These are phyloP conservation scores for Verticillium longisporum DNA, from an alignment of 2,329 filamentous ascomycete species.

Conservation along the genomic window DNA sequence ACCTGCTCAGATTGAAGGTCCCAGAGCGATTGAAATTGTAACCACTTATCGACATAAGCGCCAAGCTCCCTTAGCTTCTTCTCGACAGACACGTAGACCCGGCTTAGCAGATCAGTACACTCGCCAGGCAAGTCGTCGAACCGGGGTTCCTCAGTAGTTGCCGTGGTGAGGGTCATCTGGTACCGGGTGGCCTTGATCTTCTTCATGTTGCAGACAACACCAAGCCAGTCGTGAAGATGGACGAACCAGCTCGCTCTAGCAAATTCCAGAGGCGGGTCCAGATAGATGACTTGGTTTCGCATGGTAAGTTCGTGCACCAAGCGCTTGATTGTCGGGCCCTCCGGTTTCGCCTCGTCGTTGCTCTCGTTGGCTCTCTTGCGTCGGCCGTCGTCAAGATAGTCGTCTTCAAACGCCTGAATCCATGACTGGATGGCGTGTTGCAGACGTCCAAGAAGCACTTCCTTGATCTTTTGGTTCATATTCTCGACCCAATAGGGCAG, in stretches of 20 bases:
- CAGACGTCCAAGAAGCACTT: constrained; percentile 73
- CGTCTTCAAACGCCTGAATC: constrained; percentile 77
- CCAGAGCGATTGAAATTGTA: constrained; percentile 98
- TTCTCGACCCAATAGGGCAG: constrained; percentile 82
- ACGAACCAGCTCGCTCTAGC: constrained; percentile 90
- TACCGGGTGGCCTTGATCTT: constrained; percentile 95
- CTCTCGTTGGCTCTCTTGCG: constrained; percentile 40
- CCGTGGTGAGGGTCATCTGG: constrained; percentile 74
- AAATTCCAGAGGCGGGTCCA: constrained; percentile 88
- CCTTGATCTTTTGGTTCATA: constrained; percentile 80
- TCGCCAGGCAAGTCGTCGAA: constrained; percentile 81
- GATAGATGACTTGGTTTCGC: constrained; percentile 95
- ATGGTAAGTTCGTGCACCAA: constrained; percentile 91
- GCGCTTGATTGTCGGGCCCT: constrained; percentile 60
- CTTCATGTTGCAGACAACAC: constrained; percentile 82
- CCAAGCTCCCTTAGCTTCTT: constrained; percentile 74
- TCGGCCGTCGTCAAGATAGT: constrained; percentile 42
- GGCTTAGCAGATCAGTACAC: constrained; percentile 71
- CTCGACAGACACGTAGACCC: constrained; percentile 79
- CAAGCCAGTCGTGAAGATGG: constrained; percentile 90
- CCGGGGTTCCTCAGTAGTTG: constrained; percentile 56
- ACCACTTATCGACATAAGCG: constrained; percentile 91
- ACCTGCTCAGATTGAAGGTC: constrained; percentile 95
- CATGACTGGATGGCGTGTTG: constrained; percentile 77
- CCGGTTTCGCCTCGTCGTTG: constrained; percentile 37